Evolutionary conservation across 1,284 basidiomycete genomes (phyloP).

Genomic region (Testicularia cyperi): DNA sequence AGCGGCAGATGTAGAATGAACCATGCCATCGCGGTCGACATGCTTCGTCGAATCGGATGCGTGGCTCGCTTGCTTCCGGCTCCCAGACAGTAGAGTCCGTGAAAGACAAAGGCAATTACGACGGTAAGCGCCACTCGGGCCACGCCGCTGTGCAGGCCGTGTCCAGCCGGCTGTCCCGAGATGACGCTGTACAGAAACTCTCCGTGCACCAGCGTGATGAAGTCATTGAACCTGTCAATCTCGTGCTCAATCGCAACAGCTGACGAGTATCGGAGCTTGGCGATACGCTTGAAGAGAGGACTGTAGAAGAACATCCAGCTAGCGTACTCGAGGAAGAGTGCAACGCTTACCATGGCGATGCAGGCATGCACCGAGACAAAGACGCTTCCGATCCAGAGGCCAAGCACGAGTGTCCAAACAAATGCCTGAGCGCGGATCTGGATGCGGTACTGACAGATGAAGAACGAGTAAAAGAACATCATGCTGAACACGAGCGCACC

Average conservation of each 20-base stretch:
- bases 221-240: conserved; percentile 49
- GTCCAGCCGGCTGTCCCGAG: conserved; percentile 34
- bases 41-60: conserved; percentile 35
- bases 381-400: conserved; percentile 43
- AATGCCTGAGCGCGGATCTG: conserved; percentile 33
- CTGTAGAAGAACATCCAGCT: conserved; percentile 45
- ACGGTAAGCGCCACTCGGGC: conserved; percentile 37
- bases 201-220: conserved; percentile 49
- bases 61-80: conserved; percentile 24
- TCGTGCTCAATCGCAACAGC: conserved; percentile 52
- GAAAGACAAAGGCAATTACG: conserved; percentile 38
- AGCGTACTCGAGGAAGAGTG: conserved; percentile 35
- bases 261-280: conserved; percentile 42
- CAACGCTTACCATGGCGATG: conserved; percentile 39
- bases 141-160: conserved; percentile 35
- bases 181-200: conserved; percentile 41
- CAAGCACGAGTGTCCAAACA: conserved; percentile 29
- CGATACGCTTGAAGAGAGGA: conserved; percentile 37
- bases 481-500: conserved; percentile 27
- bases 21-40: conserved; percentile 19
- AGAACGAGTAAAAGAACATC: conserved; percentile 37
- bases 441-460: conserved; percentile 48
- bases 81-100: conserved; percentile 38
- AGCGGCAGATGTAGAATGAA: conserved; percentile 43
- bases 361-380: conserved; percentile 35